Conservation (phyloP, 192 early-diverging fungal genomes). For the Podila horticola region DNA sequence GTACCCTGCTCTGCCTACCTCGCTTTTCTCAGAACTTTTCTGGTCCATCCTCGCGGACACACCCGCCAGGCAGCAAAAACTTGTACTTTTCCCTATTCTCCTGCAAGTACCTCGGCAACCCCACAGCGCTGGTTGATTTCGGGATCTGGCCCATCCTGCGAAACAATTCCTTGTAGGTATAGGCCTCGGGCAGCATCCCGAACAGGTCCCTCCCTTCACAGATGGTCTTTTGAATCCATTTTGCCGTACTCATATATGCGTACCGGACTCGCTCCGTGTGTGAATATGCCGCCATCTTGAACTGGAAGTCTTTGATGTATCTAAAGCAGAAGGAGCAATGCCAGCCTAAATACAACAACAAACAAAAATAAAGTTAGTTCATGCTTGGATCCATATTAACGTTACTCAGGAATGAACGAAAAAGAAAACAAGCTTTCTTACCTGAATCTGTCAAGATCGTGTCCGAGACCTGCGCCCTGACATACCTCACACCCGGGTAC, state of each 20-base stretch:
- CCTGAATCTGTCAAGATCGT: conserved; percentile 63
- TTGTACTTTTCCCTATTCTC: conserved; percentile 18
- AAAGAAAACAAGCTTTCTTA: neutral
- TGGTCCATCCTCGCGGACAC: conserved; percentile 7
- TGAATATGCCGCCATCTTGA: conserved; percentile 72
- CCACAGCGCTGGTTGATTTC: conserved; percentile 50
- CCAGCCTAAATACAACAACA: conserved; percentile 48
- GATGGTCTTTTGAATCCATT: conserved; percentile 60
- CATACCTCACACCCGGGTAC: conserved; percentile 23
- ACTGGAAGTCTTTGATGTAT: conserved; percentile 61
- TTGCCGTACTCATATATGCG: conserved; percentile 32
- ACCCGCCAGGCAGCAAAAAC: conserved; percentile 49
- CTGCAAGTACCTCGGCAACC: conserved; percentile 55
- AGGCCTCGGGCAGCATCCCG: conserved; percentile 71
- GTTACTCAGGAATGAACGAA: neutral
- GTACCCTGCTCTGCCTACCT: too few relatives aligned
- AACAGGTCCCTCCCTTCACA: conserved; percentile 74
- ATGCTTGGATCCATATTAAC: too few relatives aligned
- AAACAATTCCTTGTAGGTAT: conserved; percentile 63
- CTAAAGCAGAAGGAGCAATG: conserved; percentile 75
- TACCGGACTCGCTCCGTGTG: conserved; percentile 64
- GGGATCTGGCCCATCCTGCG: conserved; percentile 53
- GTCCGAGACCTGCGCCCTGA: conserved; percentile 47
- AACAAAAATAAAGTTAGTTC: neutral
- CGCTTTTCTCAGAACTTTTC: too few relatives aligned